These are phyloP conservation scores for Neurospora cerealis DNA, from an alignment of 495 filamentous ascomycete genomes.

Conservation along the genomic window DNA sequence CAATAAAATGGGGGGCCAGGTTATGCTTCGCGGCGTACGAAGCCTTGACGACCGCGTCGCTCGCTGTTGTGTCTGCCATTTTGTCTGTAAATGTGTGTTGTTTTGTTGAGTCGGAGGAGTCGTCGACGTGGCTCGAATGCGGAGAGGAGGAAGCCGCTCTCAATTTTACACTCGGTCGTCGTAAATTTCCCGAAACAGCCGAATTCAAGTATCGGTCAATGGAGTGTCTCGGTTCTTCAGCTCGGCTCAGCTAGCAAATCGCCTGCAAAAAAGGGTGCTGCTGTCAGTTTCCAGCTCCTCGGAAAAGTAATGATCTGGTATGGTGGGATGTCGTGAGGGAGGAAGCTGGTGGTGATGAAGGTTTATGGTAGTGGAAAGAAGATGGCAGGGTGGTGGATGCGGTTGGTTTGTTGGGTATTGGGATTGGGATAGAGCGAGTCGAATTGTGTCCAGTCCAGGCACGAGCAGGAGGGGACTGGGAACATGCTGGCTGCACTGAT, in stretches of 20 bases:
- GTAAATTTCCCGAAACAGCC: background rate
- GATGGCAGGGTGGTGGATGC: background rate
- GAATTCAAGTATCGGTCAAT: background rate
- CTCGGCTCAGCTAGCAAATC: background rate
- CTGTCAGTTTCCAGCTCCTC: background rate
- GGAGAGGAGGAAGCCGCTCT: constrained; percentile 1
- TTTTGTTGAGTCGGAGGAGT: background rate
- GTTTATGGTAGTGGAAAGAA: background rate
- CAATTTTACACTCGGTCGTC: background rate
- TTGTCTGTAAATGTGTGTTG: constrained; percentile 10
- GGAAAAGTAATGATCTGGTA: background rate
- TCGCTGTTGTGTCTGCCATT: constrained; percentile 39
- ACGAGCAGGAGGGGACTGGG: background rate
- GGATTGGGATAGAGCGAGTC: background rate
- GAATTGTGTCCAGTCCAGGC: background rate
- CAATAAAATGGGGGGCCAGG: constrained; percentile 86
- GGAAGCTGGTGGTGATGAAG: background rate
- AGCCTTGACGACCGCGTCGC: constrained; percentile 32
- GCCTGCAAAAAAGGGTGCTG: background rate
- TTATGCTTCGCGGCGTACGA: constrained; percentile 68
- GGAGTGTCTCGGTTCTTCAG: background rate
- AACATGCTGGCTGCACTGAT: background rate
- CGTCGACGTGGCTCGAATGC: background rate
- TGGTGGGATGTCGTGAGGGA: background rate
- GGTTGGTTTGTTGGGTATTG: background rate